phyloP scores from a whole-genome alignment of 202 grass and related monocot genomes.

The Schoenoplectus tabernaemontani region DNA sequence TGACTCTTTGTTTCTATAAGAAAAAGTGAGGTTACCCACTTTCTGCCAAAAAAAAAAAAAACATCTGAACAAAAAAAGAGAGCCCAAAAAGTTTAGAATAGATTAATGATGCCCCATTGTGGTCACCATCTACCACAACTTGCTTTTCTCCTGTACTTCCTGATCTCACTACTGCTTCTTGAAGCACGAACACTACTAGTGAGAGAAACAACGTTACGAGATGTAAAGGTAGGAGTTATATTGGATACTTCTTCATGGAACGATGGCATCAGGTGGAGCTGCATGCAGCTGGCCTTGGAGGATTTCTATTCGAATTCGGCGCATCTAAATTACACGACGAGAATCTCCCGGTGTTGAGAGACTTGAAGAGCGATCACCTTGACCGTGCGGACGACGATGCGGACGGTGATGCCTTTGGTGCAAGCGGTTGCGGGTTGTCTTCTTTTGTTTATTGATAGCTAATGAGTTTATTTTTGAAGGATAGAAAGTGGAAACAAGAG shows the following conservation, averaged over 20 bases:
- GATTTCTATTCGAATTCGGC: conserved; percentile 45
- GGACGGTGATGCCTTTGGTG: conserved; percentile 16
- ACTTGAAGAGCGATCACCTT: not conserved
- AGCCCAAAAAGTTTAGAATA: too few species aligned
- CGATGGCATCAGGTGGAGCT: conserved; percentile 30
- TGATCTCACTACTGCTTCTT: too few species aligned
- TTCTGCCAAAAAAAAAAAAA: too few species aligned
- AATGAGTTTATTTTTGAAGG: not conserved
- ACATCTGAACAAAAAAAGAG: too few species aligned
- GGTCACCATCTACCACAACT: not conserved
- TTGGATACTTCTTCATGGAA: too few species aligned
- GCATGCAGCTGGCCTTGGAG: conserved; percentile 47
- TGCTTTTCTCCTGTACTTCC: too few species aligned
- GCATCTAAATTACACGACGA: not conserved
- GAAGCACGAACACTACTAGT: not conserved
- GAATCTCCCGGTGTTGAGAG: conserved; percentile 23
- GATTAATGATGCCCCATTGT: too few species aligned
- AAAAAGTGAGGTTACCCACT: too few species aligned
- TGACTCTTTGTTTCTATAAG: too few species aligned
- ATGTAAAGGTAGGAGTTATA: conserved; percentile 50
- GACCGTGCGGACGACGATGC: not conserved
- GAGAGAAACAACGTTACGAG: not conserved
- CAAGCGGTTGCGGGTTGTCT: conserved; percentile 27
- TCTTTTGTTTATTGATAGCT: not conserved
- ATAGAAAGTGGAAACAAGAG: not conserved